Evolutionary conservation across 768 basidiomycete species (phyloP).

Genomic region (Rhodotorula kratochvilovae): DNA sequence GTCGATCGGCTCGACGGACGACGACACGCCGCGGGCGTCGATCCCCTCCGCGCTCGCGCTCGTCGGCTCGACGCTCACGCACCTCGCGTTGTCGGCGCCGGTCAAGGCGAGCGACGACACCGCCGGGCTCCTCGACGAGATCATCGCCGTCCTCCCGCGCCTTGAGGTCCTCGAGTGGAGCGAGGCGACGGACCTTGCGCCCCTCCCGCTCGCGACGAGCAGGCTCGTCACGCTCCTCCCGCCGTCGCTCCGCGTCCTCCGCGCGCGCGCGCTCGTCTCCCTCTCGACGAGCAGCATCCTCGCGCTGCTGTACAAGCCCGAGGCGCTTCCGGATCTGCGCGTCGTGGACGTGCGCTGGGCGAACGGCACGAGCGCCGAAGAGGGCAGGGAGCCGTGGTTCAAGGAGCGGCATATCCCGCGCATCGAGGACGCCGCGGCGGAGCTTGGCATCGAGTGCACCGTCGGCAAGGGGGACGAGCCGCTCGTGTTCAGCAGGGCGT

Average conservation of each 20-base stretch:
- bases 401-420: slow-evolving; percentile 1
- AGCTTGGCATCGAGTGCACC: background rate
- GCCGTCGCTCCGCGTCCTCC: background rate
- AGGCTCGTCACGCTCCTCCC: background rate
- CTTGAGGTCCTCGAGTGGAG: slow-evolving; percentile 12
- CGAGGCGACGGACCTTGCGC: slow-evolving; percentile 1
- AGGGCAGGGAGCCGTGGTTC: slow-evolving; percentile 5
- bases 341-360: slow-evolving; percentile 16
- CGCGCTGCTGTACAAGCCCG: slow-evolving; percentile 5
- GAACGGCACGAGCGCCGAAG: background rate
- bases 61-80: slow-evolving; percentile 3
- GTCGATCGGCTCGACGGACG: slow-evolving; percentile 20
- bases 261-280: slow-evolving; percentile 8
- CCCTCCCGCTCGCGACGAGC: background rate
- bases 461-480: slow-evolving; percentile 5
- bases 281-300: slow-evolving; percentile 19
- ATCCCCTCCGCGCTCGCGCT: slow-evolving; percentile 13
- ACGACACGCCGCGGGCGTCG: slow-evolving; percentile 21
- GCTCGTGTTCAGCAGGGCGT: background rate
- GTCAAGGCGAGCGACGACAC: slow-evolving; percentile 7
- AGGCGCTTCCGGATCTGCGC: background rate
- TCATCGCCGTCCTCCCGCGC: slow-evolving; percentile 2
- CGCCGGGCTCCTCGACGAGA: slow-evolving; percentile 12
- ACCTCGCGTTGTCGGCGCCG: slow-evolving; percentile 11
- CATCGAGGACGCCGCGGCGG: slow-evolving; percentile 1